These are phyloP conservation scores for Camelina hispida DNA, from an alignment of 345 rosid species.

Conservation along the genomic window DNA sequence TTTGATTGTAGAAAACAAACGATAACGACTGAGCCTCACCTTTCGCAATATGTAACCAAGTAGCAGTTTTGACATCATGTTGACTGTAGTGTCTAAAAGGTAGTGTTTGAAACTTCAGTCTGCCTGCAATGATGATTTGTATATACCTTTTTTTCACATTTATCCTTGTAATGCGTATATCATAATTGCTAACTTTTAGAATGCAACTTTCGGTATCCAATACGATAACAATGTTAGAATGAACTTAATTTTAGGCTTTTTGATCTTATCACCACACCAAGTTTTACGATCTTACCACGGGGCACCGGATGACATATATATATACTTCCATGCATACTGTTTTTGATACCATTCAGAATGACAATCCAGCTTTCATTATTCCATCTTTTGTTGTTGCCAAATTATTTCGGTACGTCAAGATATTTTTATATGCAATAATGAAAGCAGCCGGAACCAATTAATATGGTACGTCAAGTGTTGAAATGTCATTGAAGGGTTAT, in stretches of 20 bases:
- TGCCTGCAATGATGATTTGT: slow-evolving; percentile 20
- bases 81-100: slow-evolving; percentile 32
- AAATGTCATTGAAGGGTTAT: background rate
- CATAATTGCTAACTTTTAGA: slow-evolving; percentile 20
- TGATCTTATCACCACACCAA: background rate
- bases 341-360: background rate
- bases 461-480: background rate
- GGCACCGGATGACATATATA: background rate
- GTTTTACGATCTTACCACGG: background rate
- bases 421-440: background rate
- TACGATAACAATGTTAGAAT: background rate
- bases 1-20: slow-evolving; percentile 28
- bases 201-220: background rate
- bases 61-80: slow-evolving; percentile 5
- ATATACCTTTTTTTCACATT: background rate
- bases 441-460: background rate
- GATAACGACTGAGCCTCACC: slow-evolving; percentile 33
- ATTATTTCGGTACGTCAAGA: background rate
- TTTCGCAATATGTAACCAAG: slow-evolving; percentile 7
- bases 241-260: background rate
- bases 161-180: background rate
- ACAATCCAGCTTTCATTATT: background rate
- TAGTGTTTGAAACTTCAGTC: slow-evolving; percentile 14
- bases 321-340: background rate
- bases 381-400: background rate